Conservation (phyloP, 2,329 filamentous ascomycete genomes). For the Talaromyces marneffei region DNA sequence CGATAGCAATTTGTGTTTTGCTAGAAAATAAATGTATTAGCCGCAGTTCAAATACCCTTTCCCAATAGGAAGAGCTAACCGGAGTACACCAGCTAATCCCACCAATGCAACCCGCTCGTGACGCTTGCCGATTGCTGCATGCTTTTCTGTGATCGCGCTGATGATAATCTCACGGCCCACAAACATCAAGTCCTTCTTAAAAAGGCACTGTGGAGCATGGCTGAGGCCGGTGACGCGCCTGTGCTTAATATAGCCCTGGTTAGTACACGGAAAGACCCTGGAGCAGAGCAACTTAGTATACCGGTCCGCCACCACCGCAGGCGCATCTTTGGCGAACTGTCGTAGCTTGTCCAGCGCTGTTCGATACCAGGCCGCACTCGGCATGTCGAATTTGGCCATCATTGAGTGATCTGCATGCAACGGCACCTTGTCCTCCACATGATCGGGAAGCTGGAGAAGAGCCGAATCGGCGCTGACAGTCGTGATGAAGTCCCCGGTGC, state of each 20-base stretch:
- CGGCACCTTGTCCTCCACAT: slow-evolving; percentile 15
- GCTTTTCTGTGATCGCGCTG: background rate
- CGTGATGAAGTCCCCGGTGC: background rate
- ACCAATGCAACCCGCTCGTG: slow-evolving; percentile 25
- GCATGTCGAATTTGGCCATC: slow-evolving; percentile 13
- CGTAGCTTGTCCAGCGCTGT: background rate
- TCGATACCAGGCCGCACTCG: background rate
- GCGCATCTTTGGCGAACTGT: background rate
- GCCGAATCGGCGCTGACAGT: slow-evolving; percentile 1
- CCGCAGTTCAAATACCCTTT: too few species aligned
- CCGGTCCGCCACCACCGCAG: background rate
- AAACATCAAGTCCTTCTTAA: background rate
- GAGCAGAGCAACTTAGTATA: too few species aligned
- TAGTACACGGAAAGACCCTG: too few species aligned
- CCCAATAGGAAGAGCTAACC: too few species aligned
- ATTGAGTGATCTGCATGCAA: slow-evolving; percentile 12
- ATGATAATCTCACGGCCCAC: background rate
- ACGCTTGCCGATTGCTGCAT: background rate
- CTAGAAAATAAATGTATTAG: slow-evolving; percentile 15
- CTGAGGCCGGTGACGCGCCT: background rate
- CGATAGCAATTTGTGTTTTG: slow-evolving; percentile 34
- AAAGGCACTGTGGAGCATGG: slow-evolving; percentile 4
- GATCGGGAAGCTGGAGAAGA: slow-evolving; percentile 13
- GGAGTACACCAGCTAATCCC: slow-evolving; percentile 26
- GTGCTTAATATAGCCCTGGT: too few species aligned